Percentiles rank a stretch among this genome's conserved stretches.
These are phyloP conservation scores for Pyrenophora tritici-repentis DNA, from an alignment of 2,329 filamentous ascomycete species.

Conservation along the genomic window DNA sequence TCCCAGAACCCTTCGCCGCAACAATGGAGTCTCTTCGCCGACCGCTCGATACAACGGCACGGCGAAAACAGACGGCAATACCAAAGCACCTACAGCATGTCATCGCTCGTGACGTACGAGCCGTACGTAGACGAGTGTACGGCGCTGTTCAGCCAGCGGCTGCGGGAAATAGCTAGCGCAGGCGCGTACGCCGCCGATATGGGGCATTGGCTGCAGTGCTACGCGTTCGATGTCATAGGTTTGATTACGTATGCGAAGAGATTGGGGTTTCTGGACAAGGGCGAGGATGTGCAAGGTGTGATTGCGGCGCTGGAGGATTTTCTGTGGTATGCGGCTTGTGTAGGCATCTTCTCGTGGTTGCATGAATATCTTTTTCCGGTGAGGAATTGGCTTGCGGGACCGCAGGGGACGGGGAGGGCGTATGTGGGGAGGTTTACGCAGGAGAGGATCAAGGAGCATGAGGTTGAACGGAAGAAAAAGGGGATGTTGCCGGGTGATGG, in stretches of 20 bases:
- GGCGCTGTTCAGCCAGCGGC: slow-evolving; percentile 32
- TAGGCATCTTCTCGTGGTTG: slow-evolving; percentile 29
- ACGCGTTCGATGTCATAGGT: slow-evolving; percentile 50
- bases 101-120: slow-evolving; percentile 44
- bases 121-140: slow-evolving; percentile 48
- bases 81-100: slow-evolving; percentile 15
- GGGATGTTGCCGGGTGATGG: slow-evolving; percentile 11
- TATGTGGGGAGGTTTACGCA: slow-evolving; percentile 34
- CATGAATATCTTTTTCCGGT: slow-evolving; percentile 42
- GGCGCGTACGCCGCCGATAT: slow-evolving; percentile 20
- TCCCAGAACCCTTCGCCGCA: slow-evolving; percentile 32
- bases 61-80: slow-evolving; percentile 41
- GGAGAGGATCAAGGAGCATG: slow-evolving; percentile 23
- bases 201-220: slow-evolving; percentile 42
- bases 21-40: slow-evolving; percentile 44
- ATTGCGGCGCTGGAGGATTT: slow-evolving; percentile 11
- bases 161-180: slow-evolving; percentile 36
- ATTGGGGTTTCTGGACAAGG: slow-evolving; percentile 24
- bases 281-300: slow-evolving; percentile 15
- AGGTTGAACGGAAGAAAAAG: too few species aligned
- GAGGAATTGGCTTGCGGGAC: slow-evolving; percentile 45
- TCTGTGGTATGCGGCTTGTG: slow-evolving; percentile 8
- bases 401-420: slow-evolving; percentile 32
- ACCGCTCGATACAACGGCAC: slow-evolving; percentile 46
- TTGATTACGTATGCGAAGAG: slow-evolving; percentile 24